Base-by-base conservation (phyloP, 1,284 basidiomycete species). In the Ganoderma meredithae region DNA sequence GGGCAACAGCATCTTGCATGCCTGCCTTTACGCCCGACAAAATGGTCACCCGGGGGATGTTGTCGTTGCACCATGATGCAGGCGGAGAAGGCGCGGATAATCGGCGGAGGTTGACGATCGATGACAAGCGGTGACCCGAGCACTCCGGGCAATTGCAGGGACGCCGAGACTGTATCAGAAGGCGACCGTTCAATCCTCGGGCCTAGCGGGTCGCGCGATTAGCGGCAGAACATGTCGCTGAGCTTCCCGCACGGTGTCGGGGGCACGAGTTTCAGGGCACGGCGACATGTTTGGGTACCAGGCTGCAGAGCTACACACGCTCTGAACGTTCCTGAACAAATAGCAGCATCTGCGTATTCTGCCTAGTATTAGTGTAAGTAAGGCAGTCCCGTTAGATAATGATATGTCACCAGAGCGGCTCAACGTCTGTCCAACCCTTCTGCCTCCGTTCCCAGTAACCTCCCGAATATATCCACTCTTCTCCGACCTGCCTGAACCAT, bases 391-490 rank as follows among this genome's bases (percentile, higher is more conserved):
- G 59, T 63, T 47, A 63, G 60, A 69, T 64, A 61, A 60, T 52
- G 43, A 66, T 41, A 71, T 90, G 70, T 90, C 82, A 94, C 91
- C 91, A 94, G 49, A 94, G 81, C 9, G 88, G 79, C 65, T 83
- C 79, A 55, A 87, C 76, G 60, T 79, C 82, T 74, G 86, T 87
- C 92, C 92, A 94, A 55, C 86, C 86, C 59, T 80, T 82, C 62
- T 84, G 83, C 70, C 92, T 84, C 52, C 87, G 84, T 75, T 95
- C 93, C 93, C 94, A 95, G 75, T 95, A 95, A n/a, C 90, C 92
- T 60, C 94, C 93, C 41, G 74, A 78, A 77, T 94, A 95, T 58
- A 83, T 76, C 93, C 93, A 95, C 72, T 93, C 90, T 64, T 91
- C 88, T 6, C 88, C 90, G 49, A 84, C 84, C 73, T 86, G 85